Evolutionary conservation across 1,284 basidiomycete genomes (phyloP).

Genomic region (Leccinum subspadiceum): DNA sequence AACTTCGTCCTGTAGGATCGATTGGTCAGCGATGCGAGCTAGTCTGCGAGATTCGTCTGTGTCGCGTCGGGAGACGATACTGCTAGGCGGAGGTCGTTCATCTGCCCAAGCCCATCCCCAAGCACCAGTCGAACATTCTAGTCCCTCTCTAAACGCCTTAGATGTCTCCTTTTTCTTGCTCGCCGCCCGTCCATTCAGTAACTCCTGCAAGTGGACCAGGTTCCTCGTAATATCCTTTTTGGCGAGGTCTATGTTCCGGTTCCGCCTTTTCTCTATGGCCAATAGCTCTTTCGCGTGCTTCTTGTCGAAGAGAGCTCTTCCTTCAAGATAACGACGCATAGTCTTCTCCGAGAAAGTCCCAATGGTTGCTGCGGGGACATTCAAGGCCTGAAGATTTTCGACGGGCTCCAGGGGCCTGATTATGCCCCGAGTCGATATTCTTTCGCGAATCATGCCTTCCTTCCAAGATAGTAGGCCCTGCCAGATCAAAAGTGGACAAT

Average conservation of each 20-base stretch:
- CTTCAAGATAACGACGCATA: slow-evolving; percentile 63
- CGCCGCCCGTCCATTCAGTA: slow-evolving; percentile 22
- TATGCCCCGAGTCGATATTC: slow-evolving; percentile 76
- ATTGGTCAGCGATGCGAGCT: slow-evolving; percentile 67
- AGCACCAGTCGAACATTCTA: slow-evolving; percentile 45
- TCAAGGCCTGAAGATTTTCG: slow-evolving; percentile 63
- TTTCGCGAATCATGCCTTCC: slow-evolving; percentile 76
- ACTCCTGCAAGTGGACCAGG: slow-evolving; percentile 44
- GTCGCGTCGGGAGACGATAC: slow-evolving; percentile 76
- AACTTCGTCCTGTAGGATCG: slow-evolving; percentile 53
- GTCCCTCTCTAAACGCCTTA: slow-evolving; percentile 48
- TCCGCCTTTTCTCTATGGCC: slow-evolving; percentile 59
- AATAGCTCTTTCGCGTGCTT: slow-evolving; percentile 59
- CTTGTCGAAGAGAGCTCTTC: slow-evolving; percentile 53
- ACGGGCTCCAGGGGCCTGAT: slow-evolving; percentile 78
- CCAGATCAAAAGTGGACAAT: background rate
- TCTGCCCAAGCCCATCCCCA: slow-evolving; percentile 78
- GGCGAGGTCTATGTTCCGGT: slow-evolving; percentile 57
- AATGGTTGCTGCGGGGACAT: slow-evolving; percentile 60
- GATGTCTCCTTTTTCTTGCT: slow-evolving; percentile 30
- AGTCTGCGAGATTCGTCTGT: slow-evolving; percentile 71
- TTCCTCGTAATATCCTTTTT: slow-evolving; percentile 54
- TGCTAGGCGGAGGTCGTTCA: slow-evolving; percentile 78
- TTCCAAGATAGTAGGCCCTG: slow-evolving; percentile 41
- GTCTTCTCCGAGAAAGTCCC: slow-evolving; percentile 68